Base-by-base conservation (phyloP, 768 basidiomycete species). In the Phanerochaete sordida region DNA sequence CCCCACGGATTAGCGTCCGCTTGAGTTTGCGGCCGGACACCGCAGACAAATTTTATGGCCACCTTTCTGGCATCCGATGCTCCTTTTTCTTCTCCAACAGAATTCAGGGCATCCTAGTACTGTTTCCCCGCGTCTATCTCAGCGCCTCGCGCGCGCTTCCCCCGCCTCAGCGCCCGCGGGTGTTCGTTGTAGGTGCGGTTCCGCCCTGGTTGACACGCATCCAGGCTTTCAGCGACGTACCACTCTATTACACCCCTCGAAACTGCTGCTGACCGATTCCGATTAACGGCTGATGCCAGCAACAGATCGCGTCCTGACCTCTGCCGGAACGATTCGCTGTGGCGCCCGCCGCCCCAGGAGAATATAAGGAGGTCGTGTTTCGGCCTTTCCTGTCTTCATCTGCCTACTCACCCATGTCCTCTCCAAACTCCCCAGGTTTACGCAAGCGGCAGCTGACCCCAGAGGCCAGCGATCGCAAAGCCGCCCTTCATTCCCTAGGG, bases 381-480 rank as follows among this genome's bases (percentile, higher is more conserved):
- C 58, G 48, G 49, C n/a, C 35, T 37, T 58, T 13, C 26, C 23
- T 51, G 19, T n/a, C 52, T 46, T 44, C 52, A 55, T 26, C 45
- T 33, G 21, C 44, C 55, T 31, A 31, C 1, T 27, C 27, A 57
- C 27, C 53, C 39, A 60, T 63, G 58, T 47, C 59, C 55, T 23
- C 62, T 21, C 55, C 62, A 21, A 63, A 59, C 47, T 50, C 61
- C 15, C 56, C 57, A 6, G 52, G 57, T 50, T 64, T 69, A 19
- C 68, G 68, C 61, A 68, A 66, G 30, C 68, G 68, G 4, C 43
- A 59, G 58, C 49, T 57, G 27, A 30, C 55, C n/a, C 58, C 62
- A 7, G 58, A 63, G 9, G 35, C 12, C 39, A 51, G 27, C 13
- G 33, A 56, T 21, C 48, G 31, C 19, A 57, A 62, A 50, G 19